A percentile compares a stretch with the other conserved stretches of the same genome.
These are phyloP conservation scores for Picea abies DNA, from an alignment of 83 land plant species.

Conservation along the genomic window DNA sequence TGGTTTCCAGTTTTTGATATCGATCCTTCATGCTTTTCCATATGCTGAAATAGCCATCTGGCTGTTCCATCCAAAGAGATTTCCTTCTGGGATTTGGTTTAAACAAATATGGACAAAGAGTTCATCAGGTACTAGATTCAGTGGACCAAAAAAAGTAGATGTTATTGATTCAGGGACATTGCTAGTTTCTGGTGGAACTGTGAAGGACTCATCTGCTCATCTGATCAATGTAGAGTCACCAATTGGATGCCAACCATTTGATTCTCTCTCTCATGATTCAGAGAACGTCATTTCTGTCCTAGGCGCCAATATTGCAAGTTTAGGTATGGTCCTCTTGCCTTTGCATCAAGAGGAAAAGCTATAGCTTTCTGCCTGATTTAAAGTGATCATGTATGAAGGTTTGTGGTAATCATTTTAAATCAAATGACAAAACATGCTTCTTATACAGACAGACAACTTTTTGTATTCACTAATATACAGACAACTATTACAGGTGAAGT, in stretches of 20 bases:
- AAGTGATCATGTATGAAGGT: background rate
- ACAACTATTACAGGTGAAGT: slow-evolving; percentile 53
- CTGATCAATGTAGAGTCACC: background rate
- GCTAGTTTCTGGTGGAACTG: background rate
- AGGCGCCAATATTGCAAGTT: slow-evolving; percentile 35
- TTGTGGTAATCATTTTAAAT: background rate
- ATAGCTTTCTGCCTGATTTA: slow-evolving; percentile 14
- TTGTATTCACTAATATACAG: background rate
- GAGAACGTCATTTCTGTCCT: slow-evolving; percentile 23
- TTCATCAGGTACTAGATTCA: background rate
- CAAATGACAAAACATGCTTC: background rate
- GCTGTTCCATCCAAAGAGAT: slow-evolving; percentile 63
- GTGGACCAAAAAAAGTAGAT: background rate
- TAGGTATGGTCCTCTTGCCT: slow-evolving; percentile 37
- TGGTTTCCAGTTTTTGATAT: slow-evolving; percentile 58
- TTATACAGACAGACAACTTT: background rate
- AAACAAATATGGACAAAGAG: slow-evolving; percentile 27
- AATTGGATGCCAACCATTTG: background rate
- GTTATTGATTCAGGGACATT: background rate
- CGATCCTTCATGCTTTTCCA: slow-evolving; percentile 79
- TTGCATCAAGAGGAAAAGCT: background rate
- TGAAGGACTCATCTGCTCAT: background rate
- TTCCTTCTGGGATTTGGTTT: slow-evolving; percentile 95
- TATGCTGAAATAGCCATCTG: slow-evolving; percentile 71
- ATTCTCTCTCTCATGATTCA: background rate